Conservation (phyloP, 129 eudicot species). For the Solidago caesia region DNA sequence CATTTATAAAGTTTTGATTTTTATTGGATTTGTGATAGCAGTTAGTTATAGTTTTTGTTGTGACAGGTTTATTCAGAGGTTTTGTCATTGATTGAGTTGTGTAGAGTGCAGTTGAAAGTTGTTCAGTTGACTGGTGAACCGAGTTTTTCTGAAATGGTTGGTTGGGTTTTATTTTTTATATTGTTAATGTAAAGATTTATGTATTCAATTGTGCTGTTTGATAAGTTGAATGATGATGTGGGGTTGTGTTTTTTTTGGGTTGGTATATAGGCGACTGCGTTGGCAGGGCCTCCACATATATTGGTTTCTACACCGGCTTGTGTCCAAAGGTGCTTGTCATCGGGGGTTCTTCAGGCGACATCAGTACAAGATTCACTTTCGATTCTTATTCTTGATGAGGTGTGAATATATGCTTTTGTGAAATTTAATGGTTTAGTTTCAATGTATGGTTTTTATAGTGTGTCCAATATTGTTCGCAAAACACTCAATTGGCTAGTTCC, state of each 20-base stretch:
- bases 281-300: slow-evolving; percentile 80
- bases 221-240: neutral
- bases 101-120: slow-evolving; percentile 76
- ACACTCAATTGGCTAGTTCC: no score
- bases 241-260: neutral
- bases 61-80: slow-evolving; percentile 79
- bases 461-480: no score
- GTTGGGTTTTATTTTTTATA: slow-evolving; percentile 12
- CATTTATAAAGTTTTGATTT: neutral
- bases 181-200: neutral
- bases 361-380: slow-evolving; percentile 85
- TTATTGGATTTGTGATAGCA: neutral
- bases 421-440: neutral
- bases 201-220: neutral
- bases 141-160: slow-evolving; percentile 62
- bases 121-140: slow-evolving; percentile 70
- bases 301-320: slow-evolving; percentile 89
- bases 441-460: neutral
- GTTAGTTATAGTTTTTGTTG: neutral
- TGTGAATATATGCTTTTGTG: slow-evolving; percentile 21
- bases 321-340: slow-evolving; percentile 63
- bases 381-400: slow-evolving; percentile 95
- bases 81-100: slow-evolving; percentile 61
- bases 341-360: slow-evolving; percentile 65
- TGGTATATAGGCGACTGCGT: slow-evolving; percentile 55